A percentile compares a stretch with the other conserved stretches of the same genome.
These are phyloP conservation scores for Apiotrichum gracile DNA, from an alignment of 1,284 basidiomycete genomes.

Conservation along the genomic window DNA sequence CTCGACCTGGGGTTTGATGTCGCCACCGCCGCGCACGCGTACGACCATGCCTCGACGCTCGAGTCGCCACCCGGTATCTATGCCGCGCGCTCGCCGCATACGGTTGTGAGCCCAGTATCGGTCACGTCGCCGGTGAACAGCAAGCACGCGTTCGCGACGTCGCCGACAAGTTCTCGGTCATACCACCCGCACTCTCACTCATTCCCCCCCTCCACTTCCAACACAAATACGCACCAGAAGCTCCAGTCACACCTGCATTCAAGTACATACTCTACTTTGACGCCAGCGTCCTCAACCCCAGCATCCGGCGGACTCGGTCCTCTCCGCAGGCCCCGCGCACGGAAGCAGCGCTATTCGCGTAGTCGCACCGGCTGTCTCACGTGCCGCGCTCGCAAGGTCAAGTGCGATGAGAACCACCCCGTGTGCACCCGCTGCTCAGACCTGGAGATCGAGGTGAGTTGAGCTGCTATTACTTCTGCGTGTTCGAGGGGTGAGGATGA, in stretches of 20 bases:
- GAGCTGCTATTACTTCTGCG: too few relatives aligned
- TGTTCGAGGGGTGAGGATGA: background rate
- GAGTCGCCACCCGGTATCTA: too few relatives aligned
- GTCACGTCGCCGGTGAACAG: too few relatives aligned
- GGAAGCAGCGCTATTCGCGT: constrained; percentile 4
- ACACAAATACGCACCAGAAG: background rate
- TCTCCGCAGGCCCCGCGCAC: background rate
- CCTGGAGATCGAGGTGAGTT: constrained; percentile 1
- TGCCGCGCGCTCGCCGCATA: too few relatives aligned
- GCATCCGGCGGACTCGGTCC: background rate
- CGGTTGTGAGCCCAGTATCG: too few relatives aligned
- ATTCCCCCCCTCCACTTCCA: too few relatives aligned
- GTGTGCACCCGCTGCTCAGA: background rate
- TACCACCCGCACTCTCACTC: too few relatives aligned
- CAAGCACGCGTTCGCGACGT: too few relatives aligned
- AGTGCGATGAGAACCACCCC: constrained; percentile 14
- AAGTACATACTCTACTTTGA: background rate
- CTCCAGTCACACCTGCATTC: too few relatives aligned
- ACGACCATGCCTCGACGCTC: background rate
- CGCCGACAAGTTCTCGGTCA: too few relatives aligned
- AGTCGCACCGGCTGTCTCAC: constrained; percentile 4
- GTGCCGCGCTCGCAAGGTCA: constrained; percentile 12
- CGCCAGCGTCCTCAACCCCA: too few relatives aligned
- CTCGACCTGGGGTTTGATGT: background rate
- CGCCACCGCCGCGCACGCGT: background rate